Evolutionary conservation across 2,329 filamentous ascomycete genomes (phyloP).

Genomic region (Malbranchea zuffiana): DNA sequence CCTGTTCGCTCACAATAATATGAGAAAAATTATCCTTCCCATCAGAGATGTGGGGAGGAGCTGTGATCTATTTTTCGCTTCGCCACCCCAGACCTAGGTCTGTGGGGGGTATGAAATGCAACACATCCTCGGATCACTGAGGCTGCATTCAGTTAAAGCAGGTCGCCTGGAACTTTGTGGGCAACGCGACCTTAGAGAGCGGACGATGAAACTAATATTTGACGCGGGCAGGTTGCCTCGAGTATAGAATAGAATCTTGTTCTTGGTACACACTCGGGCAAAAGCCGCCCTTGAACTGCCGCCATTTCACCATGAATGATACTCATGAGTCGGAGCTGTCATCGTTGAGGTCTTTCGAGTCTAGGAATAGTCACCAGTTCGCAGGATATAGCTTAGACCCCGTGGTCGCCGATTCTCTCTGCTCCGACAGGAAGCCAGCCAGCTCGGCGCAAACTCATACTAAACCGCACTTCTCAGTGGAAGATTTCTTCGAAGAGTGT

Average conservation of each 20-base stretch:
- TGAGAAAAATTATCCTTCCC: no score
- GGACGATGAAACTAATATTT: not conserved
- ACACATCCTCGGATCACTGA: not conserved
- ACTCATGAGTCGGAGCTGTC: not conserved
- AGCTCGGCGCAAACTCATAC: not conserved
- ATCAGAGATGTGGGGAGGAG: not conserved
- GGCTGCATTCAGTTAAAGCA: not conserved
- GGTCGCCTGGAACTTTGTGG: not conserved
- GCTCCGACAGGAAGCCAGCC: not conserved
- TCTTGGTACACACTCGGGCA: not conserved
- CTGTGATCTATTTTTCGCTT: not conserved
- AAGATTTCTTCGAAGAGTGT: constrained; percentile 1
- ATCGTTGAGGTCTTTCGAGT: constrained; percentile 1
- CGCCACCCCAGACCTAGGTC: not conserved
- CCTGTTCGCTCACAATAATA: constrained; percentile 1
- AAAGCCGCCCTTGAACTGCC: not conserved
- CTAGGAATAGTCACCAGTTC: not conserved
- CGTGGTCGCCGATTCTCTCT: constrained; percentile 1
- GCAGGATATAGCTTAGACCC: constrained; percentile 1
- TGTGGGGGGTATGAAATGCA: not conserved
- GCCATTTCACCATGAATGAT: constrained; percentile 1
- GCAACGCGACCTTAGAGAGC: not conserved
- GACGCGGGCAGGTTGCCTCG: not conserved
- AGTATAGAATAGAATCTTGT: not conserved
- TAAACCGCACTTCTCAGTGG: not conserved